Evolutionary conservation across 345 rosid genomes (phyloP), one percentile per base, ranked within the genome.

Genomic region (Camelina sativa): DNA sequence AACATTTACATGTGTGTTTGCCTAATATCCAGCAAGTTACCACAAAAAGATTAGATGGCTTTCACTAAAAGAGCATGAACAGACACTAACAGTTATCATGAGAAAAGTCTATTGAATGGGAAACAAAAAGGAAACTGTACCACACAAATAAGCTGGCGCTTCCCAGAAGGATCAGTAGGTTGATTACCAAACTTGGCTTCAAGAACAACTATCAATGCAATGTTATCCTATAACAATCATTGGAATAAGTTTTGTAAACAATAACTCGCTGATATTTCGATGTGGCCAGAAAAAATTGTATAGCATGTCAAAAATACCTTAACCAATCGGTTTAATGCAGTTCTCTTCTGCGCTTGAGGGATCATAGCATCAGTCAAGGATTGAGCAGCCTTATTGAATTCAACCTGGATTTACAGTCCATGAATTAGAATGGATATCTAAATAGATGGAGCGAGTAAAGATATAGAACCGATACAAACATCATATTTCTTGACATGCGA

Each of bases 351-450:
- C 12, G 89, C 80, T 75, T 79, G 82, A 78, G 93, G 95, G 68
- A 92, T 84, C 54, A 89, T 58, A 61, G 92, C 97, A 47, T 96
- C 99, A 23, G 97, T 92, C 86, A 96, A 85, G 57, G 99, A 92
- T 81, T 96, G 99, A 38, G 99, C 98, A 81, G 99, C 99, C 80
- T 92, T 96, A 69, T 96, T 96, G 81, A 96, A 96, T 62, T 96
- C 99, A 82, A 96, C 99, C 99, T 96, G 84, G 69, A 81, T 8
- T 60, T 51, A 68, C 64, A 28, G 61, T 59, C 65, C 44, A 50
- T 10, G 37, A 34, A 66, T 78, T 67, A 84, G 77, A 35, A 80
- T 15, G 47, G 52, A 43, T 35, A 65, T 34, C 56, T 73, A 68
- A 13, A 17, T 11, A 43, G 4, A 63, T 19, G 46, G 37, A 79